phyloP scores from a whole-genome alignment of 176 grass and related monocot species.

The Ampelocalamus luodianensis region DNA sequence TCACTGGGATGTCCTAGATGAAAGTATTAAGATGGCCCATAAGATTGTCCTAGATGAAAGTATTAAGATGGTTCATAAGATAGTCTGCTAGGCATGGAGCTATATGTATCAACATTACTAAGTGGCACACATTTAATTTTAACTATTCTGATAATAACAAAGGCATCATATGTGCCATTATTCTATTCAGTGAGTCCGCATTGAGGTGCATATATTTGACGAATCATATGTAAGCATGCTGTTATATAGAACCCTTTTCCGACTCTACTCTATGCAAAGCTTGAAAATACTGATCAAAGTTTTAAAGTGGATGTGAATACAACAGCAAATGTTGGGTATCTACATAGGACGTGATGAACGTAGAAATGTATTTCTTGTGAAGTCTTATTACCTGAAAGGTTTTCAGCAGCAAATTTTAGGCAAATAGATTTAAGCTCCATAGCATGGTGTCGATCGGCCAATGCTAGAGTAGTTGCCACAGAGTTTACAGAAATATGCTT shows the following conservation, averaged over 20 bases:
- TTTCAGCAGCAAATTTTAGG: conserved; percentile 92
- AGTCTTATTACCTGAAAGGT: conserved; percentile 78
- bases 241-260: background rate
- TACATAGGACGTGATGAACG: background rate
- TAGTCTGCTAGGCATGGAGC: background rate
- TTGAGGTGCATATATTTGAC: background rate
- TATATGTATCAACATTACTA: background rate
- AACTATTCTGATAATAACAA: background rate
- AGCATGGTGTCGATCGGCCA: conserved; percentile 82
- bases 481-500: conserved; percentile 82
- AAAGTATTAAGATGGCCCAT: background rate
- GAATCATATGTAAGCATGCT: background rate
- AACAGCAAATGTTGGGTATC: background rate
- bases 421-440: conserved; percentile 89
- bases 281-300: conserved; percentile 1
- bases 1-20: background rate
- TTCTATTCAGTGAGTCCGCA: background rate
- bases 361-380: conserved; percentile 21
- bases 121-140: background rate
- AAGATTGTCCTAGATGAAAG: background rate
- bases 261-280: background rate
- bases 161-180: conserved; percentile 1
- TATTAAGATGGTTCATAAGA: no score
- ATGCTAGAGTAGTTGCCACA: conserved; percentile 76
- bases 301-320: background rate